These are phyloP conservation scores for Pythium plurisporium DNA, from an alignment of 352 stramenopile genomes.

Conservation along the genomic window DNA sequence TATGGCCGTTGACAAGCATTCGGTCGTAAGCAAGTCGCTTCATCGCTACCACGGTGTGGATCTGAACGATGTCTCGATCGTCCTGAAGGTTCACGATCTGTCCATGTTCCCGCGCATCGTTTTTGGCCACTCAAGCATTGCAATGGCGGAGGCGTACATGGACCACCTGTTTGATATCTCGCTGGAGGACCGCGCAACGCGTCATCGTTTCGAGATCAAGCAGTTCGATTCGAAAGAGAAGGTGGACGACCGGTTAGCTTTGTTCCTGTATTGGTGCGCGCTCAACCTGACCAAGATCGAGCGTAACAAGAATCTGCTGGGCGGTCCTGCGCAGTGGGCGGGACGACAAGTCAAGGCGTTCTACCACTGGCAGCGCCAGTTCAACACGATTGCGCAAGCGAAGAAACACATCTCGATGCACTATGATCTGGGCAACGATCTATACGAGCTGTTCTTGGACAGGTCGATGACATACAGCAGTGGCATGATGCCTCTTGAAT, in stretches of 20 bases:
- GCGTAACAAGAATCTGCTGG: conserved; percentile 24
- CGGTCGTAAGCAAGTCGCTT: conserved; percentile 23
- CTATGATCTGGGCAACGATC: conserved; percentile 30
- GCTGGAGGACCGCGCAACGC: conserved; percentile 16
- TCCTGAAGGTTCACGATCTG: conserved; percentile 21
- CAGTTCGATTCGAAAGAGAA: conserved; percentile 8
- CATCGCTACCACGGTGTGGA: conserved; percentile 22
- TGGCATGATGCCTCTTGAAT: conserved; percentile 19
- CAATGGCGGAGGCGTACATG: conserved; percentile 26
- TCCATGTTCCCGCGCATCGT: conserved; percentile 24
- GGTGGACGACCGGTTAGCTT: conserved; percentile 18
- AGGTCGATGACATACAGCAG: conserved; percentile 34
- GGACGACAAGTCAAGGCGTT: conserved; percentile 24
- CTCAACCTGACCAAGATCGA: conserved; percentile 27
- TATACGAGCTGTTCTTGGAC: conserved; percentile 29
- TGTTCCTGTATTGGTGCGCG: conserved; percentile 27
- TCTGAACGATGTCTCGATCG: conserved; percentile 17
- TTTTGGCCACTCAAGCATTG: conserved; percentile 26
- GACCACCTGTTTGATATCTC: conserved; percentile 22
- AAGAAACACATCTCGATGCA: conserved; percentile 32
- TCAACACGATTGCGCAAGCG: conserved; percentile 26
- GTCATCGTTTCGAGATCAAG: conserved; percentile 9
- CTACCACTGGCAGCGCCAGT: conserved; percentile 25
- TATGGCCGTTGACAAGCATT: conserved; percentile 7
- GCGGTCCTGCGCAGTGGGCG: conserved; percentile 14